Evolutionary conservation across 2,329 filamentous ascomycete genomes (phyloP), one percentile per base, ranked within the genome.

Genomic region (Xylariaceae sp.): DNA sequence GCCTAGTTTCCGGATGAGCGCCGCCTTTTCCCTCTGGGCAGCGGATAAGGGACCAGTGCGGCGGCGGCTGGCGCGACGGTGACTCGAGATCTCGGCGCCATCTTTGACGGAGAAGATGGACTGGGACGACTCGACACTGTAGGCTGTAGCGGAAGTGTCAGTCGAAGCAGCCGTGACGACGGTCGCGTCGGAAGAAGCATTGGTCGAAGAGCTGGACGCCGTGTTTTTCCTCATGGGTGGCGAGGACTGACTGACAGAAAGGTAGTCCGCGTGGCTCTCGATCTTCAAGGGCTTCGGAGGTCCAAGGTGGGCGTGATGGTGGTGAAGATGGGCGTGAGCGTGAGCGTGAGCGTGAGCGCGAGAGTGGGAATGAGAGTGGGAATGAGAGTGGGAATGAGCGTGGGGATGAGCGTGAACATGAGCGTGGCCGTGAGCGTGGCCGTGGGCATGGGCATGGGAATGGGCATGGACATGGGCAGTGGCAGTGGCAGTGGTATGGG

Each of bases 1-100:
- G 54, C 80, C 80, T 51, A 83, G 70, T 67, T 83, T 83, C 62
- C 80, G 72, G 58, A 84, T 83, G 54, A 84, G 67, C 45, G 80
- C 80, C 46, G 80, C 80, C 66, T 79, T 79, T 62, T 83, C 79
- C 66, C 80, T 75, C 63, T 82, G 81, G 58, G 79, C 73, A 51
- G 80, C 75, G 34, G 80, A 81, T 59, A 84, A 71, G 58, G 80
- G 80, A 42, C 80, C 80, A 58, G 80, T 83, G 53, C 80, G 77
- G 68, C 80, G 76, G 64, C 80, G 77, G 65, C 77, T 83, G 59
- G 79, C 73, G 63, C 79, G 77, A 62, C 78, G 77, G 65, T 72
- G 74, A 65, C 76, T 75, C 71, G 74, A 74, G 66, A 78, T 70
- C 68, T 80, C 78, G 68, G 74, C 71, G 58, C 77, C 79, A 73